Evolutionary conservation across 805 yeast genomes (phyloP), one percentile per base, ranked within the genome.

Genomic region (Schwanniomyces occidentalis): DNA sequence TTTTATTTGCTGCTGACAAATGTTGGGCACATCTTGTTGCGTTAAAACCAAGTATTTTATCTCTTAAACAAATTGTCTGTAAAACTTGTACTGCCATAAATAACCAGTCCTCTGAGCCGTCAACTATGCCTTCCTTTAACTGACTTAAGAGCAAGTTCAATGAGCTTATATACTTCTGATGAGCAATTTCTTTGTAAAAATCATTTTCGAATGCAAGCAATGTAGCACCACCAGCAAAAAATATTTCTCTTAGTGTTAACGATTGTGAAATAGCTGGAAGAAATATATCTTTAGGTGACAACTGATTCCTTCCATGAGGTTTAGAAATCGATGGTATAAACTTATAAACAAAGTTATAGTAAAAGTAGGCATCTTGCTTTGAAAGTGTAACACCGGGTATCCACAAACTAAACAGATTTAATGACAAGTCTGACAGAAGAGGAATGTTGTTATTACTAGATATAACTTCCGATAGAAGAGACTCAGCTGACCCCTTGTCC

Each of bases 241-340:
- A 67, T 2, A 69, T 54, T n/a, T 49, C 51, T 32, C 53, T 48
- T 27, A 67, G 39, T 5, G 58, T 45, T 3, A 47, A 37, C 28
- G 63, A 65, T 8, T 42, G 40, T 4, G 53, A 36, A 6, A 64
- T 60, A 6, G 58, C 55, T 1, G 72, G 70, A 1, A 69, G 46
- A 40, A 69, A 69, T 1, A 69, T 61, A 0, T 69, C 63, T 1
- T 56, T 57, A 0, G 74, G 69, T 8, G 70, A 65, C 5, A 70
- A 44, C 6, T 27, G 26, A 9, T 52, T 46, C 2, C 64, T 61
- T 38, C 68, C 73, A 0, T 73, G 61, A 24, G 69, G 73, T 1
- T 75, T 71, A 1, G 70, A 65, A 7, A 69, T 50, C 3, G 67
- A 49, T 5, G 61, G 60, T 40, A 72, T 58, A 41, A 69, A 71